phyloP scores from a whole-genome alignment of 306 rosid species.

The Trifolium pratense region DNA sequence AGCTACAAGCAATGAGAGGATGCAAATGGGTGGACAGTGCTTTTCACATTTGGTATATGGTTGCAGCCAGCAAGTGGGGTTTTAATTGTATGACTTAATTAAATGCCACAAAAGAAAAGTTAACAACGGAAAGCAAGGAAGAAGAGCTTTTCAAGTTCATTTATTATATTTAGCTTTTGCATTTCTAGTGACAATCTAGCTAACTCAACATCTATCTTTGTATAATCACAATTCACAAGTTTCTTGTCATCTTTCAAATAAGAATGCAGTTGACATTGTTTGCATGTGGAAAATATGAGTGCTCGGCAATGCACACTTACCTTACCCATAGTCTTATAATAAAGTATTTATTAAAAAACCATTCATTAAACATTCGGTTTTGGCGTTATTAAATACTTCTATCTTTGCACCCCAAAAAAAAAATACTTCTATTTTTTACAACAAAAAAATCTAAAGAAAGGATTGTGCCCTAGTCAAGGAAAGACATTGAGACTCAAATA shows the following conservation, averaged over 20 bases:
- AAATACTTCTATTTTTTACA: no score
- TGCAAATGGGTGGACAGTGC: slow-evolving; percentile 33
- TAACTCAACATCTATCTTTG: not conserved
- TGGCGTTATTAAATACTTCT: no score
- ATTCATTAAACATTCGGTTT: no score
- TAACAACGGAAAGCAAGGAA: not conserved
- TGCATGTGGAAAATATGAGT: not conserved
- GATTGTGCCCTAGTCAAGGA: no score
- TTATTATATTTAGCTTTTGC: not conserved
- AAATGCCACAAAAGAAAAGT: slow-evolving; percentile 4
- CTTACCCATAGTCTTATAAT: no score
- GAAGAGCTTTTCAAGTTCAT: not conserved
- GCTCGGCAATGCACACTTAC: no score
- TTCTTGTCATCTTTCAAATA: slow-evolving; percentile 6
- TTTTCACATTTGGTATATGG: slow-evolving; percentile 30
- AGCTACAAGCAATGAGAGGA: slow-evolving; percentile 34
- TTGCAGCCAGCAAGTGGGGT: slow-evolving; percentile 41
- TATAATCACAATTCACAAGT: slow-evolving; percentile 39
- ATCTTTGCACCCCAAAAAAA: no score
- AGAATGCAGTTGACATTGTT: not conserved
- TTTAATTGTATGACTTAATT: slow-evolving; percentile 28
- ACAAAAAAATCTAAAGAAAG: no score
- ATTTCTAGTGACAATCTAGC: slow-evolving; percentile 30
- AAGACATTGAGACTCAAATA: no score
- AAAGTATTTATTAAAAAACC: no score